Evolutionary conservation across 148 eudicot species (phyloP), one percentile per base, ranked within the genome.

Genomic region (Pharnaceum exiguum): DNA sequence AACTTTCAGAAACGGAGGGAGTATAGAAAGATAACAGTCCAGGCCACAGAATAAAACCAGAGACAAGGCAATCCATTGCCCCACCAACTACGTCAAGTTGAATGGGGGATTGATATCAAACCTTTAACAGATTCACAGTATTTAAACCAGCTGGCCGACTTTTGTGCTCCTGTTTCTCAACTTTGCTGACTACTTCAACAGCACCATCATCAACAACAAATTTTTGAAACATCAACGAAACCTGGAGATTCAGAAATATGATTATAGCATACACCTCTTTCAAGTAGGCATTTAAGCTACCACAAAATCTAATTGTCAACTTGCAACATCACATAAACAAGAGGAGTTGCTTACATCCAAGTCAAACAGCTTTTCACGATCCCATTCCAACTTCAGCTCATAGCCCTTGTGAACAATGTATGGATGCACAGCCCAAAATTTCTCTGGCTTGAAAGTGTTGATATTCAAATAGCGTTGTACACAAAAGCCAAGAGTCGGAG

Each of bases 401-500:
- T 78, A 82, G 24, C 97, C 97, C 47, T 55, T 75, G 53, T 84
- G 81, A 25, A 78, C 57, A 42, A 87, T 81, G 73, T 73, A 82
- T 29, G 95, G 95, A 63, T 84, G 85, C 74, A 90, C 69, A 47
- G 62, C 70, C 97, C 97, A 90, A 66, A 78, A 87, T 62, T 78
- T 87, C 61, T 90, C 95, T 1, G 93, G 95, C 81, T 84, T 90
- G 55, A 87, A 90, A 52, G 85, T 84, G 63, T 70, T 77, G 48
- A 90, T 90, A 67, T 82, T 84, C 67, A 90, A 66, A 77, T 90
- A 81, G 38, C 97, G 93, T 64, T 87, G 97, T 55, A 90, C 95
- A 70, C 97, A 90, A 70, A 90, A 90, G 56, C 97, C 97, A 61
- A 90, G 97, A 12, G 97, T 90, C 48, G 97, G 97, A 68, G 97